Conservation (phyloP, 345 rosid species). For the Syzygium oleosum region DNA sequence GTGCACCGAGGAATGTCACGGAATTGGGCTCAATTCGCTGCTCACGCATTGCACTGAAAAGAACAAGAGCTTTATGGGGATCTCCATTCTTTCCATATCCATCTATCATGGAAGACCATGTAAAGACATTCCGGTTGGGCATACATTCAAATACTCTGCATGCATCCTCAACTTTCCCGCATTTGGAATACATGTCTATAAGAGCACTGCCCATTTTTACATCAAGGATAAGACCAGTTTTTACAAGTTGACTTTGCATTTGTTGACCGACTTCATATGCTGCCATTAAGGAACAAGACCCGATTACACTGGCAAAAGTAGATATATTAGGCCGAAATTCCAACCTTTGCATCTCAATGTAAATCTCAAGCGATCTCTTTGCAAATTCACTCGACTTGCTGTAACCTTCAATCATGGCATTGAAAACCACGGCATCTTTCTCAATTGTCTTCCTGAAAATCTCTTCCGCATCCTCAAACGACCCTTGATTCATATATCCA, state of each 20-base stretch:
- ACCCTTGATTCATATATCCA: constrained; percentile 70
- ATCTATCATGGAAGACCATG: constrained; percentile 97
- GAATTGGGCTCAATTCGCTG: constrained; percentile 44
- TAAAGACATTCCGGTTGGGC: constrained; percentile 65
- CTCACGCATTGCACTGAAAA: constrained; percentile 48
- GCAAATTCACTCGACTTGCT: constrained; percentile 55
- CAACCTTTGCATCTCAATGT: constrained; percentile 52
- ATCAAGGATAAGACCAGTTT: constrained; percentile 33
- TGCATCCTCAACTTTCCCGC: constrained; percentile 64
- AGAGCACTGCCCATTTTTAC: constrained; percentile 84
- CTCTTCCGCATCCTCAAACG: constrained; percentile 51
- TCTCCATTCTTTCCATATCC: constrained; percentile 90
- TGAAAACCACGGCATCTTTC: constrained; percentile 78
- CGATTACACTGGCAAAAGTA: constrained; percentile 71
- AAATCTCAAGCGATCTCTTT: constrained; percentile 41
- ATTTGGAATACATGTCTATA: constrained; percentile 84
- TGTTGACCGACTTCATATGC: constrained; percentile 60
- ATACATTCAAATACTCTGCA: constrained; percentile 49
- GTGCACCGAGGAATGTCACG: constrained; percentile 84
- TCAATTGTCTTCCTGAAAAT: constrained; percentile 35
- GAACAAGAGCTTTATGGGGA: constrained; percentile 62
- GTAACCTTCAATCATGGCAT: constrained; percentile 93
- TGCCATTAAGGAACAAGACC: constrained; percentile 71
- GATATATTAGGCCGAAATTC: constrained; percentile 61
- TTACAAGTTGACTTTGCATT: constrained; percentile 67